Evolutionary conservation across 495 filamentous ascomycete genomes (phyloP).

Genomic region (Penicillium simplicissimum): DNA sequence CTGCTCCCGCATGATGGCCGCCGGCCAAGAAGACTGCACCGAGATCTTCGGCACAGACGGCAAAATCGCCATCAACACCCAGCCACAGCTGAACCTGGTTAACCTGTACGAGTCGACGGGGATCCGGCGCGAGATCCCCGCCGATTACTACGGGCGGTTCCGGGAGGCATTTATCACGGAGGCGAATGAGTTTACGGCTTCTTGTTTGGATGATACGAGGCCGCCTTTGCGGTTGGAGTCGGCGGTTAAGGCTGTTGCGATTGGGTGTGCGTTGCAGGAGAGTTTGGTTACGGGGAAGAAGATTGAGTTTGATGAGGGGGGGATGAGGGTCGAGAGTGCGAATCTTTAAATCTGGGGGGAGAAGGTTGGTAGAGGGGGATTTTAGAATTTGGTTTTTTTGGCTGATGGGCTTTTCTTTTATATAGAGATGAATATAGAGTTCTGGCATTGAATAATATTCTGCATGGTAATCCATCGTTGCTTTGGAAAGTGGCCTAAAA

Average conservation of each 20-base stretch:
- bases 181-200: conserved; percentile 56
- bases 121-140: conserved; percentile 53
- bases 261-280: conserved; percentile 41
- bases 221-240: conserved; percentile 46
- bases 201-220: conserved; percentile 49
- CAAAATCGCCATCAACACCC: conserved; percentile 54
- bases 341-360: conserved; percentile 10
- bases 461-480: no score
- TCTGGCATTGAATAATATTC: no score
- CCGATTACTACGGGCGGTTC: conserved; percentile 58
- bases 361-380: not conserved
- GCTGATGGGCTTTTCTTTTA: no score
- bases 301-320: conserved; percentile 39
- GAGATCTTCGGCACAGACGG: conserved; percentile 60
- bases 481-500: no score
- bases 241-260: conserved; percentile 34
- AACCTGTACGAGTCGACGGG: conserved; percentile 48
- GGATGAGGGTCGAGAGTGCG: conserved; percentile 23
- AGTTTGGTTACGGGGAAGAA: conserved; percentile 37
- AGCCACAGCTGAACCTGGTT: conserved; percentile 51
- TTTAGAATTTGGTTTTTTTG: not conserved
- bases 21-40: conserved; percentile 56
- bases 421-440: no score
- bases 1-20: conserved; percentile 58
- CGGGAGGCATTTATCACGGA: conserved; percentile 58